phyloP scores from a whole-genome alignment of 768 basidiomycete genomes.

The Rhizopogon sp. region DNA sequence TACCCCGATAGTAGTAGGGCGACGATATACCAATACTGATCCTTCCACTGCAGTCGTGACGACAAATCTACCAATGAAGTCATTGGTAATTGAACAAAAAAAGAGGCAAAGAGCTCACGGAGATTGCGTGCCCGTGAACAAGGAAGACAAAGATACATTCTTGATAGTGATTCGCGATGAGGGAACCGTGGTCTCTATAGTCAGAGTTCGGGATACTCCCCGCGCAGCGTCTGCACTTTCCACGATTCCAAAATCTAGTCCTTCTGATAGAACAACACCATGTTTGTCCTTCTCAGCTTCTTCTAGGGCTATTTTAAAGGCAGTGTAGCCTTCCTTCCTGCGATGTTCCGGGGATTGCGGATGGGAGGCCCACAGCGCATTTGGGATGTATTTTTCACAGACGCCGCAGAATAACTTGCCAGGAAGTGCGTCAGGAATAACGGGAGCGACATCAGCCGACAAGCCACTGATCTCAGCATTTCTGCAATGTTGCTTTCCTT shows the following conservation, averaged over 20 bases:
- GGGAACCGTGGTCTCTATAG: conserved; percentile 9
- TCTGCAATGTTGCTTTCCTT: conserved; percentile 12
- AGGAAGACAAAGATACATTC: conserved; percentile 6
- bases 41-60: not conserved
- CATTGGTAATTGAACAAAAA: not conserved
- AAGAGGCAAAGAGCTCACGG: not conserved
- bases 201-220: conserved; percentile 8
- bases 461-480: conserved; percentile 14
- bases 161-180: conserved; percentile 8
- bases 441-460: conserved; percentile 25
- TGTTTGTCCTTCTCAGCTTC: conserved; percentile 54
- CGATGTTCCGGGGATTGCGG: conserved; percentile 24
- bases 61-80: not conserved
- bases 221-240: conserved; percentile 27
- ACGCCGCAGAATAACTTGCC: conserved; percentile 21
- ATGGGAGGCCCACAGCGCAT: conserved; percentile 31
- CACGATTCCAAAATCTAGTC: conserved; percentile 48
- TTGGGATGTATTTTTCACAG: conserved; percentile 27
- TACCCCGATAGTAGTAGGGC: conserved; percentile 8
- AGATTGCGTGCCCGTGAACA: not conserved
- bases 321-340: conserved; percentile 32
- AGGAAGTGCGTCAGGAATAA: conserved; percentile 17
- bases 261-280: conserved; percentile 39
- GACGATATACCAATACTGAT: not conserved
- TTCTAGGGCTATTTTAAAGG: conserved; percentile 39